Evolutionary conservation across 257 asterid species (phyloP), one percentile per base, ranked within the genome.

Genomic region (Sherardia arvensis): DNA sequence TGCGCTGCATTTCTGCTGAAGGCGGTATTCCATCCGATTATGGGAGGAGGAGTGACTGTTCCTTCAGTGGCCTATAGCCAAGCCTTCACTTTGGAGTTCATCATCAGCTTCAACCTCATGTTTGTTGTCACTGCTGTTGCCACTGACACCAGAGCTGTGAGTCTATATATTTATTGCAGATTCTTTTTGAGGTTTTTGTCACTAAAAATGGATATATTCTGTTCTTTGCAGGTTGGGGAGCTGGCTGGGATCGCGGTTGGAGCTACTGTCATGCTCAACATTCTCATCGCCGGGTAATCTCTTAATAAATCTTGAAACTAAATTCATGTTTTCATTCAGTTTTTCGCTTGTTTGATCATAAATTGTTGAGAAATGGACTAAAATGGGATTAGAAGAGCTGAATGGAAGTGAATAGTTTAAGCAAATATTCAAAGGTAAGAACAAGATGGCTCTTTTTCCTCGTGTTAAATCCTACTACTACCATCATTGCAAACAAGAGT

Each of bases 91-190:
- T 76, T 90, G 71, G 97, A 90, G 77, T 81, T 90, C 69, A 83
- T 87, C 43, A 87, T 90, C 67, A 76, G 81, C 70, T 87, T 87
- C 80, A 90, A 81, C 63, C 97, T 85, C 83, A 90, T 90, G 97
- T 90, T 90, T 75, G 97, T 90, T 66, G 86, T 90, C 66, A 90
- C 95, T 62, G 97, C 97, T 3, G 91, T 90, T 15, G 84, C 95
- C 47, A 90, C 97, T 22, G 95, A 90, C 83, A 83, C 95, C 34
- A 80, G 95, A 90, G 95, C 95, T 62, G 97, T 90, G 77, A 85
- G 85, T 49, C 45, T 30, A 69, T 21, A 22, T n/a, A n/a, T n/a
- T n/a, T n/a, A n/a, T 3, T 61, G 27, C 32, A 69, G 38, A 54
- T 9, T 36, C 21, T 15, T 23, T 34, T 65, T 34, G 8, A 8